phyloP scores from a whole-genome alignment of 352 stramenopile genomes.

The Hyaloperonospora brassicae region DNA sequence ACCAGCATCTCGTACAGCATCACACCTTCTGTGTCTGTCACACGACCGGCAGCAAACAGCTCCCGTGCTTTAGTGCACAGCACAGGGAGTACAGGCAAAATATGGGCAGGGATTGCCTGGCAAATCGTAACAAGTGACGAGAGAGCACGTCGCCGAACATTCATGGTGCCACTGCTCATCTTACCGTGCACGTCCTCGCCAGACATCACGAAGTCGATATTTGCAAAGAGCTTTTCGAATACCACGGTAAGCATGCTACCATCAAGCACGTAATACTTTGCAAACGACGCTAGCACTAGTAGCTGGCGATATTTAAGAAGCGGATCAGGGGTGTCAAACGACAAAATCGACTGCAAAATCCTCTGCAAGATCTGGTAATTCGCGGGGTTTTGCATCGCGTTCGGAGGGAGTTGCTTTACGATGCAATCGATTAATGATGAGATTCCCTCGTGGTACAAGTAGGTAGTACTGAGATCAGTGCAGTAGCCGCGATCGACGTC shows the following conservation, averaged over 20 bases:
- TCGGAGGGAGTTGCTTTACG: conserved; percentile 56
- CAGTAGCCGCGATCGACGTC: conserved; percentile 37
- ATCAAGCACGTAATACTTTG: conserved; percentile 70
- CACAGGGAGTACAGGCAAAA: conserved; percentile 66
- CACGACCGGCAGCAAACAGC: conserved; percentile 58
- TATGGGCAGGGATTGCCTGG: conserved; percentile 60
- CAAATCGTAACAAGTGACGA: conserved; percentile 72
- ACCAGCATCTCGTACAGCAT: conserved; percentile 80
- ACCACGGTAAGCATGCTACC: conserved; percentile 48
- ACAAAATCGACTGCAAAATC: conserved; percentile 47
- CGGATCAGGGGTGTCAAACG: conserved; percentile 47
- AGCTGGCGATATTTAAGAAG: conserved; percentile 71
- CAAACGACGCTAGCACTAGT: conserved; percentile 56
- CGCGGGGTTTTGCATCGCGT: conserved; percentile 30
- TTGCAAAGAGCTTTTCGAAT: conserved; percentile 68
- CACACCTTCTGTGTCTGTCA: conserved; percentile 70
- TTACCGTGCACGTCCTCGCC: conserved; percentile 54
- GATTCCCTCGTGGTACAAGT: conserved; percentile 74
- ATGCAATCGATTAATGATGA: conserved; percentile 62
- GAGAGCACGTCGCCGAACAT: conserved; percentile 56
- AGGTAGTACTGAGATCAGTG: conserved; percentile 52
- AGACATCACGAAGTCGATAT: conserved; percentile 63
- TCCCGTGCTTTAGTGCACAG: conserved; percentile 60
- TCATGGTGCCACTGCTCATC: conserved; percentile 67
- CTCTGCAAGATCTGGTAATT: conserved; percentile 39